phyloP scores from a whole-genome alignment of 73 alveolate species.

The Blepharisma japonicum region DNA sequence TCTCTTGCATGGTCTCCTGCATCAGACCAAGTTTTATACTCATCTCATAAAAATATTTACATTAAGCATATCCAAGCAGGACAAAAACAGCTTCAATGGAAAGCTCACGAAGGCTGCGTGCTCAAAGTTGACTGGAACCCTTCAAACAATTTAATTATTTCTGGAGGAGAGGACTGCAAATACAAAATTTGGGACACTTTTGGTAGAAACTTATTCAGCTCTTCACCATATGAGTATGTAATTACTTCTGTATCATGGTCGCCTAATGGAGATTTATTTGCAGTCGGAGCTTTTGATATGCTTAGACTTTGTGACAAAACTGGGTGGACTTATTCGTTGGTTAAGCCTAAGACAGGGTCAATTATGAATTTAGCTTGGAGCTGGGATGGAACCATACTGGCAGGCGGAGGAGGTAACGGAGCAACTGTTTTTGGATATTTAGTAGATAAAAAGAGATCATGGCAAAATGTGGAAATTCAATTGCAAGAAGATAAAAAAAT shows the following conservation, averaged over 20 bases:
- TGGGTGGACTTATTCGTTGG: constrained; percentile 98
- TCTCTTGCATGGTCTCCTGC: constrained; percentile 92
- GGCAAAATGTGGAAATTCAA: constrained; percentile 94
- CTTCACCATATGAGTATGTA: constrained; percentile 96
- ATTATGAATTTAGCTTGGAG: constrained; percentile 87
- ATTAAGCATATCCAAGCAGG: constrained; percentile 90
- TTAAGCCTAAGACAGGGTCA: constrained; percentile 83
- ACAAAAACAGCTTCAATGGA: constrained; percentile 86
- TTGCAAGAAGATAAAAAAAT: constrained; percentile 95
- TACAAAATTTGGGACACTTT: constrained; percentile 95
- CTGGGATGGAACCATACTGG: constrained; percentile 89
- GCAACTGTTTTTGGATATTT: constrained; percentile 81
- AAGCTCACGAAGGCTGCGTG: constrained; percentile 95
- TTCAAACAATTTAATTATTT: constrained; percentile 82
- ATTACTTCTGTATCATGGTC: constrained; percentile 96
- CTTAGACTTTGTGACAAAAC: constrained; percentile 97
- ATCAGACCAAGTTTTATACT: constrained; percentile 77
- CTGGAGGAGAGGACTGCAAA: constrained; percentile 98
- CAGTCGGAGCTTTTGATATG: constrained; percentile 80
- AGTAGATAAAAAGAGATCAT: constrained; percentile 80
- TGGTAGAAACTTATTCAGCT: constrained; percentile 94
- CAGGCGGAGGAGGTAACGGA: constrained; percentile 99
- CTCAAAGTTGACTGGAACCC: constrained; percentile 94
- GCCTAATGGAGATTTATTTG: constrained; percentile 84
- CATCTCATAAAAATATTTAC: constrained; percentile 78